Evolutionary conservation across 257 asterid genomes (phyloP).

Genomic region (Asclepias syriaca): DNA sequence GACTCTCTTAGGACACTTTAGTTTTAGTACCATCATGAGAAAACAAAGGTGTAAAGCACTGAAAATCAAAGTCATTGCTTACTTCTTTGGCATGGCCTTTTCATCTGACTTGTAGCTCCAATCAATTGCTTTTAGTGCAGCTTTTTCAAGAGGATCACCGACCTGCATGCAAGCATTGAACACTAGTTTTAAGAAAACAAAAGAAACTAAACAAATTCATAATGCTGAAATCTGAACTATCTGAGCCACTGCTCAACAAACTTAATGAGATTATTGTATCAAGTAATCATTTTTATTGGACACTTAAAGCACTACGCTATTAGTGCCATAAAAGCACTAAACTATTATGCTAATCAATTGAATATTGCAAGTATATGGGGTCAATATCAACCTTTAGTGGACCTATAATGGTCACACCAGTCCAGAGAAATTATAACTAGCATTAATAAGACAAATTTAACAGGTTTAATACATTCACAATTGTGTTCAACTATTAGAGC

Average conservation of each 20-base stretch:
- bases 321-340: not conserved
- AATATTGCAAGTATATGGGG: not conserved
- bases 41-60: not conserved
- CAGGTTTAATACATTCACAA: not conserved
- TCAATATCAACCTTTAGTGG: not conserved
- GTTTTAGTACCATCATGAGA: not conserved
- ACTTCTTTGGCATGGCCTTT: slow-evolving; percentile 91
- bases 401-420: not conserved
- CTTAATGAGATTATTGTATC: not conserved
- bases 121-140: slow-evolving; percentile 92
- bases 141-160: slow-evolving; percentile 99
- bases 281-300: not conserved
- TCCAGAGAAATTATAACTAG: not conserved
- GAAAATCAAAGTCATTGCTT: slow-evolving; percentile 24
- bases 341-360: no score
- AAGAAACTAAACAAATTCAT: slow-evolving; percentile 5
- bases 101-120: slow-evolving; percentile 97
- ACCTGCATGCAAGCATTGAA: slow-evolving; percentile 50
- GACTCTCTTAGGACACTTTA: no score
- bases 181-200: not conserved
- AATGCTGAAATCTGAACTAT: slow-evolving; percentile 2
- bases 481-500: not conserved
- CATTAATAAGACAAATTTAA: not conserved
- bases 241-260: not conserved
- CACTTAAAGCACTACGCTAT: not conserved